Evolutionary conservation across 257 asterid genomes (phyloP), one percentile per base, ranked within the genome.

Genomic region (Ophiorrhiza pumila): DNA sequence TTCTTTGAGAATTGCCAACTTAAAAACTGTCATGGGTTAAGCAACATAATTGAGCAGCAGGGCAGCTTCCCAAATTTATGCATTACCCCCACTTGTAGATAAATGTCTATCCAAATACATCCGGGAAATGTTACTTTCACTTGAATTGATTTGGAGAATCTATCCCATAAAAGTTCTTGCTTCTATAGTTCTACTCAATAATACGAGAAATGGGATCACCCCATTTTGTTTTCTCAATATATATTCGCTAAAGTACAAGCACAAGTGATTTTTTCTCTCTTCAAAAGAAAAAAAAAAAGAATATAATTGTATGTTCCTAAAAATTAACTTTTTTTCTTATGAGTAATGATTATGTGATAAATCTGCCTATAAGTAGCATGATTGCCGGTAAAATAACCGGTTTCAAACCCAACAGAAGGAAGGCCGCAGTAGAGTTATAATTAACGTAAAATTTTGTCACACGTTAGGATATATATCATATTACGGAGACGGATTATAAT

Each of bases 41-140:
- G 64, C 69, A 53, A 43, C 74, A 81, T 74, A 61, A 80, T 82
- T 78, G 75, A 56, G 76, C 75, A 70, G 69, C 17, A 5, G 15
- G 35, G 35, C 60, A 32, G 29, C 81, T 80, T 80, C 74, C 76
- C 27, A 37, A 47, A 42, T 60, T 69, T 72, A 68, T 67, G 68
- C 37, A 31, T 57, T 39, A 4, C 15, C 13, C 31, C 8, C 39
- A 42, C 29, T 57, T 71, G 0, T 43, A 71, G 57, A 42, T 41
- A 39, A 31, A 41, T 71, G 25, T 47, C 56, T 60, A 45, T 8
- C 61, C 69, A 43, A 31, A 31, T 43, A 22, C 27, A 35, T 35
- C 68, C 76, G 22, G 22, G 49, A 72, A 46, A 7, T 47, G 35
- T 47, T 29, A 23, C 37, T 61, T 46, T 72, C 69, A 34, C 39